These are phyloP conservation scores for Microbotryum scabiosae DNA, from an alignment of 1,284 basidiomycete genomes.

Conservation along the genomic window DNA sequence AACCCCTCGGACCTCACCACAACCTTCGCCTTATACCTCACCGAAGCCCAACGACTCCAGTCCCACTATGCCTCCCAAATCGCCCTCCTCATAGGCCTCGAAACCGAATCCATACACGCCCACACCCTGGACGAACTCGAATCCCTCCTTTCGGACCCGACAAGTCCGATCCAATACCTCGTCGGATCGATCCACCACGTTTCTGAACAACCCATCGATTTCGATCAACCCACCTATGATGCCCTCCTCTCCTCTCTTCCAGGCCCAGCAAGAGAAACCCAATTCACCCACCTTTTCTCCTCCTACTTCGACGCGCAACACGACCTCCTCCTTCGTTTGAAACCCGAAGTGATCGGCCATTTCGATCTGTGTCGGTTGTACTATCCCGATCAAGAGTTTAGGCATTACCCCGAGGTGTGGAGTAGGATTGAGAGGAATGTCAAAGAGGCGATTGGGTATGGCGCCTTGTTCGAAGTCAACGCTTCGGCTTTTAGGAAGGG, in stretches of 20 bases:
- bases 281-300: slow-evolving; percentile 45
- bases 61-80: slow-evolving; percentile 53
- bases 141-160: slow-evolving; percentile 47
- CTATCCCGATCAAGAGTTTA: slow-evolving; percentile 48
- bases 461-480: slow-evolving; percentile 88
- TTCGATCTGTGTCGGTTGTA: slow-evolving; percentile 83
- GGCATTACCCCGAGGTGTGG: slow-evolving; percentile 49
- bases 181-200: slow-evolving; percentile 94
- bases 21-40: slow-evolving; percentile 61
- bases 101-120: slow-evolving; percentile 79
- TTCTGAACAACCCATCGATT: slow-evolving; percentile 81
- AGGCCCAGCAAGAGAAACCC: slow-evolving; percentile 19
- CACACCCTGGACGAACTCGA: slow-evolving; percentile 52
- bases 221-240: slow-evolving; percentile 65
- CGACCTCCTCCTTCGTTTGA: slow-evolving; percentile 57
- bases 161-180: slow-evolving; percentile 69
- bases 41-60: slow-evolving; percentile 69
- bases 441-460: slow-evolving; percentile 63
- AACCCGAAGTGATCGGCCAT: slow-evolving; percentile 87
- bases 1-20: slow-evolving; percentile 39
- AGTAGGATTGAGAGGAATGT: slow-evolving; percentile 68
- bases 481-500: slow-evolving; percentile 86
- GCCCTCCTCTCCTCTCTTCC: slow-evolving; percentile 45
- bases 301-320: slow-evolving; percentile 78
- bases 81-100: slow-evolving; percentile 75